Evolutionary conservation across 2,329 filamentous ascomycete genomes (phyloP), one percentile per base, ranked within the genome.

Genomic region (Apiospora aurea): DNA sequence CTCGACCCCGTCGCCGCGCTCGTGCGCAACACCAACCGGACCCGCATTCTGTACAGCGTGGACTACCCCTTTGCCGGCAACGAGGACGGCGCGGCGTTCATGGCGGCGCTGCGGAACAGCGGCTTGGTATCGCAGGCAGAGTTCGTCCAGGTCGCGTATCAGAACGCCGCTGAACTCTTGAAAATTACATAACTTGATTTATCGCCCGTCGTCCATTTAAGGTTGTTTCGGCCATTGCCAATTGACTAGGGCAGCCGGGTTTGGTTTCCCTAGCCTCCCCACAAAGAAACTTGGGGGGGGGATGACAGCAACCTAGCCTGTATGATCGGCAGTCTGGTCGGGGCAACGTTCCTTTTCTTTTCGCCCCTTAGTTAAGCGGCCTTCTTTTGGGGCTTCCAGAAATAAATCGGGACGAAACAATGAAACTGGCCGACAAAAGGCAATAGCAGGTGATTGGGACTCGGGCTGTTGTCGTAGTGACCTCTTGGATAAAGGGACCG

Each of bases 41-140:
- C 87, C 38, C 81, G 82, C 24, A 82, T 90, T 0, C 71, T 90
- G 75, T 89, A 86, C 75, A 88, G 85, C 72, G 85, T 88, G 11
- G 87, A 89, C 75, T 89, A 89, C 75, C 88, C 88, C 0, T 88
- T 89, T 68, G 83, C 83, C 70, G 79, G 79, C 44, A 87, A 85
- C 72, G 83, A 85, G 73, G 83, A 83, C n/a, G 87, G 87, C 0
- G 77, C 80, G 34, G 79, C 79, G 18, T 87, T 87, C 74, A 80
- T 89, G 72, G 76, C 82, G 64, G 83, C 86, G 72, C 75, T 89
- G 53, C 79, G 81, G 69, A 76, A 80, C 53, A 88, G 86, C 74
- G 85, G 83, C 0, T 74, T 89, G 75, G 81, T 90, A 67, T 82
- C 76, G 2, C 77, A 80, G n/a, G 82, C 86, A 53, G 83, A 87